Conservation (phyloP, 1,139 yeast genomes). For the Diutina neorugosa region DNA sequence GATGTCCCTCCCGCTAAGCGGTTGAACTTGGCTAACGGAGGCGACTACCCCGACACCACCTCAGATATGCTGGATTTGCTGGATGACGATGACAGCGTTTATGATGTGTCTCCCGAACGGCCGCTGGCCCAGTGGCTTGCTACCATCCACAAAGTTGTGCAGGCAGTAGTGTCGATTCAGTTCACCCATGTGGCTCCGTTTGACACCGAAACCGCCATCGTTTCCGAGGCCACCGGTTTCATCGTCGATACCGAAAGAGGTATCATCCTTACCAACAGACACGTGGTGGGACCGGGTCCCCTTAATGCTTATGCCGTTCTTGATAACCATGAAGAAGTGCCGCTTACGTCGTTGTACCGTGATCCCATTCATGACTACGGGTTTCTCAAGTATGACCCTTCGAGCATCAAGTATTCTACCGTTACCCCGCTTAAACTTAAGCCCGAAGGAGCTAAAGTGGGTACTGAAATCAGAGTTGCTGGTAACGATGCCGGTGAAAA, state of each 20-base stretch:
- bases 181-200: slow-evolving; percentile 79
- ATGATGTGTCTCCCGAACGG: background rate
- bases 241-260: slow-evolving; percentile 82
- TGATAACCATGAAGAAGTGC: slow-evolving; percentile 91
- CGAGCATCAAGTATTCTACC: slow-evolving; percentile 58
- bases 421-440: slow-evolving; percentile 53
- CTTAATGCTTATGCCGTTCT: slow-evolving; percentile 84
- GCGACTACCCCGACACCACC: background rate
- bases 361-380: slow-evolving; percentile 87
- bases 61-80: background rate
- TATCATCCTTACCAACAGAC: slow-evolving; percentile 80
- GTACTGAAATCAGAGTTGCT: slow-evolving; percentile 85
- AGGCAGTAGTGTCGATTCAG: slow-evolving; percentile 80
- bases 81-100: background rate
- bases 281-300: slow-evolving; percentile 93
- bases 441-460: slow-evolving; percentile 80
- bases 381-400: slow-evolving; percentile 64
- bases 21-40: background rate
- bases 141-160: slow-evolving; percentile 73
- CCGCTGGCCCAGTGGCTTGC: slow-evolving; percentile 46
- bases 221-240: slow-evolving; percentile 89
- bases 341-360: slow-evolving; percentile 69
- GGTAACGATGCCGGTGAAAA: slow-evolving; percentile 98
- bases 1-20: background rate
- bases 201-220: slow-evolving; percentile 74